Conservation (phyloP, 352 stramenopile genomes). For the Globisporangium solare region DNA sequence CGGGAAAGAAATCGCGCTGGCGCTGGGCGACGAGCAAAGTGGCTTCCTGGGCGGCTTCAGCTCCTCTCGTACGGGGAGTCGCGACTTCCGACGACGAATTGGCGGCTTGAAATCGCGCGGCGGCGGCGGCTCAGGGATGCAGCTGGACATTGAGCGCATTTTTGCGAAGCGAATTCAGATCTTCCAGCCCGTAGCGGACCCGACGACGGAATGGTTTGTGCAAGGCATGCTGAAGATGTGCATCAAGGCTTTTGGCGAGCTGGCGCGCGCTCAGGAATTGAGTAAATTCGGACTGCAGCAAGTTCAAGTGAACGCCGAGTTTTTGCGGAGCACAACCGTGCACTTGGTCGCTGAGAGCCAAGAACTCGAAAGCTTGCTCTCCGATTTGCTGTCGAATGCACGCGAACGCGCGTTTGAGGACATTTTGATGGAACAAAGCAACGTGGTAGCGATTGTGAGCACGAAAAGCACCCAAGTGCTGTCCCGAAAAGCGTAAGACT, state of each 20-base stretch:
- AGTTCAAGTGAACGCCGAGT: constrained; percentile 77
- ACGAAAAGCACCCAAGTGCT: constrained; percentile 71
- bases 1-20: constrained; percentile 57
- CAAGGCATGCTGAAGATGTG: constrained; percentile 67
- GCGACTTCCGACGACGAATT: constrained; percentile 59
- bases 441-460: constrained; percentile 77
- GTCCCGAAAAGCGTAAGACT: constrained; percentile 30
- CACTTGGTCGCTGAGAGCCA: constrained; percentile 51
- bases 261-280: constrained; percentile 52
- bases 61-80: constrained; percentile 36
- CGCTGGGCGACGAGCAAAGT: constrained; percentile 58
- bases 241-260: constrained; percentile 76
- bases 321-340: constrained; percentile 48
- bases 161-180: constrained; percentile 74
- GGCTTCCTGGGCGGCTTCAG: constrained; percentile 32
- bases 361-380: constrained; percentile 73
- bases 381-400: constrained; percentile 71
- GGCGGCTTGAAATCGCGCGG: constrained; percentile 54
- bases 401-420: constrained; percentile 60
- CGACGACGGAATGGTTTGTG: constrained; percentile 64
- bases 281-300: constrained; percentile 72
- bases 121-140: constrained; percentile 47
- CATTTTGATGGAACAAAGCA: constrained; percentile 79
- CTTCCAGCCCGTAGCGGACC: constrained; percentile 39
- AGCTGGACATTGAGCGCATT: constrained; percentile 79